These are phyloP conservation scores for Chaetothyriales sp. DNA, from an alignment of 2,329 filamentous ascomycete genomes.

Conservation along the genomic window DNA sequence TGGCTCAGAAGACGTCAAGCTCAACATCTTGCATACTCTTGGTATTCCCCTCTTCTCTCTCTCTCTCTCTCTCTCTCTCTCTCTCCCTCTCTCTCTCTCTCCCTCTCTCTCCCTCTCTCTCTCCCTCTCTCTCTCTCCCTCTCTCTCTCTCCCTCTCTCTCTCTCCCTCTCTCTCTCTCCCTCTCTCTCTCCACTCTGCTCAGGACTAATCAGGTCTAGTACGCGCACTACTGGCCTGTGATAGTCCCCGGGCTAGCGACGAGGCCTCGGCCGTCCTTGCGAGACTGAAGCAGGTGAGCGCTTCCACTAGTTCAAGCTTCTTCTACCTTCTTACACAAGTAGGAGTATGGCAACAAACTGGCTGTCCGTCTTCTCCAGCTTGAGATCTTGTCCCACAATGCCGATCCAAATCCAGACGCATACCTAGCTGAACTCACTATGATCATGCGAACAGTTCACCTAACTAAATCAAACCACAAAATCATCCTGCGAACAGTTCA, in stretches of 20 bases:
- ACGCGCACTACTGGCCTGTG: conserved; percentile 14
- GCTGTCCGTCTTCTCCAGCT: conserved; percentile 55
- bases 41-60: too few relatives aligned
- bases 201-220: conserved; percentile 8
- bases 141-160: too few relatives aligned
- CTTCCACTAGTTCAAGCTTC: conserved; percentile 11
- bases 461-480: too few relatives aligned
- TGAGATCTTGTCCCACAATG: conserved; percentile 42
- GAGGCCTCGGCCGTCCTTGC: conserved; percentile 1
- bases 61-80: too few relatives aligned
- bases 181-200: too few relatives aligned
- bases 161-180: too few relatives aligned
- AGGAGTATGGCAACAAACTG: conserved; percentile 49
- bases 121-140: too few relatives aligned
- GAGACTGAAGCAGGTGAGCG: conserved; percentile 4
- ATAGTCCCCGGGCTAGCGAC: not conserved
- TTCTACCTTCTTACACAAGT: not conserved
- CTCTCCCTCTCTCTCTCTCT: too few relatives aligned
- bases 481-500: too few relatives aligned
- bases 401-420: conserved; percentile 24
- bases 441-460: conserved; percentile 46
- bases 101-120: too few relatives aligned
- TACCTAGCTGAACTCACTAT: conserved; percentile 38
- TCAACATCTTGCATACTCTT: conserved; percentile 52
- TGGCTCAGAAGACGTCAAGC: conserved; percentile 49